phyloP scores from a whole-genome alignment of 129 eudicot species.

The Artemisia tridentata region DNA sequence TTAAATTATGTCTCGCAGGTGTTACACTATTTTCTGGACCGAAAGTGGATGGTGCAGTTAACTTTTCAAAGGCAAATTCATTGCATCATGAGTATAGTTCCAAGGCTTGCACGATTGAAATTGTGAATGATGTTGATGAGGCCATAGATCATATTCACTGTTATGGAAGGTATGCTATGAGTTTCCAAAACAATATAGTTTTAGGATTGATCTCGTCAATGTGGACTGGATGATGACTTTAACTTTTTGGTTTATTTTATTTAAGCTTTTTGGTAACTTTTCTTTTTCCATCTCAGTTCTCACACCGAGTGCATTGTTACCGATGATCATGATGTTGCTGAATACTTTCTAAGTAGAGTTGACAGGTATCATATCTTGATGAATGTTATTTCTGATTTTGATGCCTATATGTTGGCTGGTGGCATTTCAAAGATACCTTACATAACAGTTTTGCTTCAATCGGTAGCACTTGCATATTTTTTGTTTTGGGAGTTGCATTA shows the following conservation, averaged over 20 bases:
- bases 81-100: conserved; percentile 75
- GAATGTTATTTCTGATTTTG: background rate
- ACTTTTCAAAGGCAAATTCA: conserved; percentile 50
- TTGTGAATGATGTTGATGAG: conserved; percentile 68
- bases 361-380: conserved; percentile 56
- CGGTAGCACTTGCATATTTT: no score
- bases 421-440: background rate
- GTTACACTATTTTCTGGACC: conserved; percentile 86
- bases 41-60: conserved; percentile 47
- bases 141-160: conserved; percentile 78
- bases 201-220: background rate
- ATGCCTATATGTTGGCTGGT: background rate
- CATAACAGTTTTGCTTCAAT: background rate
- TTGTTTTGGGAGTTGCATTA: no score
- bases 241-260: background rate
- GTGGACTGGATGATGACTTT: background rate
- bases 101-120: conserved; percentile 76
- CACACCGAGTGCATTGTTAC: conserved; percentile 91
- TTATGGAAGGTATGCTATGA: conserved; percentile 68
- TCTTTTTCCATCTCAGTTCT: conserved; percentile 47
- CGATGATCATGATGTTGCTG: conserved; percentile 64
- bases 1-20: conserved; percentile 41
- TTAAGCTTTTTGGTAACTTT: conserved; percentile 24
- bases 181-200: background rate
- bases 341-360: conserved; percentile 62